Conservation (phyloP, 2,329 filamentous ascomycete genomes). For the Aspergillus arachidicola region DNA sequence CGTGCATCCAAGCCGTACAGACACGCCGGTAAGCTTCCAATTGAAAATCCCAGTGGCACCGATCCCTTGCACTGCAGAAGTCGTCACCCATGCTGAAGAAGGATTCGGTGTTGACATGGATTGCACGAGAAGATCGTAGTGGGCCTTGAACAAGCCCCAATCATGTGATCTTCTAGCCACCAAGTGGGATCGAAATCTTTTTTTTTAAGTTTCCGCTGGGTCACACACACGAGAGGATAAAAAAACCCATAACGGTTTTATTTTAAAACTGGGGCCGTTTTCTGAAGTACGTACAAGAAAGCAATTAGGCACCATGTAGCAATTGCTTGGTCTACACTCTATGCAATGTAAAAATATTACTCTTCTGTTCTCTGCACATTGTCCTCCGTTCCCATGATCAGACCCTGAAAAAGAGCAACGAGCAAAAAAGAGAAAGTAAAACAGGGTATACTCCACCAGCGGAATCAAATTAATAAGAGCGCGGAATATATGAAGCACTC, state of each 20-base stretch:
- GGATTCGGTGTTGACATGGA: background rate
- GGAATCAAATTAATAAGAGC: background rate
- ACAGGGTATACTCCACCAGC: background rate
- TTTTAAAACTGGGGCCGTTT: background rate
- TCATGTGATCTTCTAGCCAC: constrained; percentile 15
- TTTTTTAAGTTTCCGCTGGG: background rate
- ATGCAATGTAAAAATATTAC: too few species aligned
- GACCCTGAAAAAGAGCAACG: background rate
- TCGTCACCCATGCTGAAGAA: constrained; percentile 3
- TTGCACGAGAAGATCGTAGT: constrained; percentile 3
- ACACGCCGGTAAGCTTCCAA: constrained; percentile 10
- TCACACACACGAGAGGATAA: background rate
- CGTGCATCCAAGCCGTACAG: constrained; percentile 4
- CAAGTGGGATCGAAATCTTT: background rate
- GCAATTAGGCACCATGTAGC: background rate
- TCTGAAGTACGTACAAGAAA: background rate
- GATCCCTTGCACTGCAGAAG: constrained; percentile 5
- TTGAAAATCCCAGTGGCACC: constrained; percentile 5
- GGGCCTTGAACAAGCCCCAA: constrained; percentile 14
- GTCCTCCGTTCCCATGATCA: too few species aligned
- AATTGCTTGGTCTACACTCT: background rate
- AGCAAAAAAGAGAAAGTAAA: background rate
- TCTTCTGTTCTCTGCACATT: too few species aligned
- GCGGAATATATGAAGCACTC: background rate
- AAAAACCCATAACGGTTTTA: background rate